Evolutionary conservation across 768 basidiomycete species (phyloP).

Genomic region (Pleurotus pulmonarius): DNA sequence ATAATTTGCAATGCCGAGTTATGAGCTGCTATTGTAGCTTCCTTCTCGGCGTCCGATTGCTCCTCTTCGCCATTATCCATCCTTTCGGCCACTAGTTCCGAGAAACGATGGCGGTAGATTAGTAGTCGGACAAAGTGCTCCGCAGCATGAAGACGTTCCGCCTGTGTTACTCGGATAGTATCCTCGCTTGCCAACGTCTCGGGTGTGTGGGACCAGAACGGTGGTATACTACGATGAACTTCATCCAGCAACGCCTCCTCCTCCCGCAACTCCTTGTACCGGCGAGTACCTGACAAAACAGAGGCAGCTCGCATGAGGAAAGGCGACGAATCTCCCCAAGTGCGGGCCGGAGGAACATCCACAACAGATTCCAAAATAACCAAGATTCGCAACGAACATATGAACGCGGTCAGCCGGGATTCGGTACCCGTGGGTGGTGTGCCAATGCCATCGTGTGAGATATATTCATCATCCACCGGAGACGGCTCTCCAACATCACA

Average conservation of each 20-base stretch:
- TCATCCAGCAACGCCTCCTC: slow-evolving; percentile 83
- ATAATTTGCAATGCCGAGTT: slow-evolving; percentile 79
- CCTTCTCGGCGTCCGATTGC: slow-evolving; percentile 66
- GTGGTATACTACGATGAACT: slow-evolving; percentile 65
- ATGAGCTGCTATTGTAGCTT: slow-evolving; percentile 76
- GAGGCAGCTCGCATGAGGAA: slow-evolving; percentile 73
- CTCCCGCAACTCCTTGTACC: slow-evolving; percentile 66
- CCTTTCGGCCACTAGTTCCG: slow-evolving; percentile 70
- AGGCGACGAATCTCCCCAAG: slow-evolving; percentile 60
- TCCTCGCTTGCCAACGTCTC: slow-evolving; percentile 83
- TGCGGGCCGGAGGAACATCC: slow-evolving; percentile 72
- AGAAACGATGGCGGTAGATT: slow-evolving; percentile 85
- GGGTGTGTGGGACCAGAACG: slow-evolving; percentile 75
- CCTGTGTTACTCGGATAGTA: slow-evolving; percentile 86
- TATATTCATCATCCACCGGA: slow-evolving; percentile 85
- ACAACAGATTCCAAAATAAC: slow-evolving; percentile 87
- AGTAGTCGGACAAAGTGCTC: slow-evolving; percentile 86
- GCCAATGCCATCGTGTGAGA: slow-evolving; percentile 68
- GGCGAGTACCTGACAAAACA: slow-evolving; percentile 58
- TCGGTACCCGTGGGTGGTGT: slow-evolving; percentile 69
- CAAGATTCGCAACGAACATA: slow-evolving; percentile 72
- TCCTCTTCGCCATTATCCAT: slow-evolving; percentile 48
- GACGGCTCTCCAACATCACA: slow-evolving; percentile 89
- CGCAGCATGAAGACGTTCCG: slow-evolving; percentile 80
- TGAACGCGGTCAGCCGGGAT: slow-evolving; percentile 78